phyloP scores from a whole-genome alignment of 176 grass and related monocot species.

The Carex pumila region DNA sequence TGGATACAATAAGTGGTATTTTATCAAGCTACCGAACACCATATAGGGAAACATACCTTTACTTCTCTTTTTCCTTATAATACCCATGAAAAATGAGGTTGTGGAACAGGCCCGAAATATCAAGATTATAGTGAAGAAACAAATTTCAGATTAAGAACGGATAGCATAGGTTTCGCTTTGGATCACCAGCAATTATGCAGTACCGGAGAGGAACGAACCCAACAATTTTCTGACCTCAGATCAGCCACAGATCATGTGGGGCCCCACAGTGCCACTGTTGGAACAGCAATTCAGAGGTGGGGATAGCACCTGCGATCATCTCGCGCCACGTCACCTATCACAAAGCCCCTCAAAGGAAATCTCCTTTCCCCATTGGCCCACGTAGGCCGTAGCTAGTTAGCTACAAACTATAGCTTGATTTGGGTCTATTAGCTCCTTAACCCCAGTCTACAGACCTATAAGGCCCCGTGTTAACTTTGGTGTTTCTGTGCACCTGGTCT shows the following conservation, averaged over 20 bases:
- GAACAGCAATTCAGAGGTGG: background rate
- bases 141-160: too few species aligned
- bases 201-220: background rate
- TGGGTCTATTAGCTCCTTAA: background rate
- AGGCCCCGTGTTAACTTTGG: background rate
- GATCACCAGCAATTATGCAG: too few species aligned
- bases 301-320: background rate
- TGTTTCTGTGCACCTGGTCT: background rate
- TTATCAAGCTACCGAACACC: too few species aligned
- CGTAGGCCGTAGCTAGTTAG: background rate
- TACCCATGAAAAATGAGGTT: too few species aligned
- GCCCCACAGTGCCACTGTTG: background rate
- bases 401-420: background rate
- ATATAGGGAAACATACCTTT: too few species aligned
- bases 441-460: background rate
- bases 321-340: background rate
- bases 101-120: too few species aligned
- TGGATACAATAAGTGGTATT: too few species aligned
- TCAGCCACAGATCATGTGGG: background rate
- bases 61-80: too few species aligned
- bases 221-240: background rate
- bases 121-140: too few species aligned
- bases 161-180: too few species aligned
- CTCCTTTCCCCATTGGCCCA: background rate
- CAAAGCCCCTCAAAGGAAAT: background rate